These are phyloP conservation scores for Xerocomellus chrysenteron DNA, from an alignment of 768 basidiomycete genomes.

Conservation along the genomic window DNA sequence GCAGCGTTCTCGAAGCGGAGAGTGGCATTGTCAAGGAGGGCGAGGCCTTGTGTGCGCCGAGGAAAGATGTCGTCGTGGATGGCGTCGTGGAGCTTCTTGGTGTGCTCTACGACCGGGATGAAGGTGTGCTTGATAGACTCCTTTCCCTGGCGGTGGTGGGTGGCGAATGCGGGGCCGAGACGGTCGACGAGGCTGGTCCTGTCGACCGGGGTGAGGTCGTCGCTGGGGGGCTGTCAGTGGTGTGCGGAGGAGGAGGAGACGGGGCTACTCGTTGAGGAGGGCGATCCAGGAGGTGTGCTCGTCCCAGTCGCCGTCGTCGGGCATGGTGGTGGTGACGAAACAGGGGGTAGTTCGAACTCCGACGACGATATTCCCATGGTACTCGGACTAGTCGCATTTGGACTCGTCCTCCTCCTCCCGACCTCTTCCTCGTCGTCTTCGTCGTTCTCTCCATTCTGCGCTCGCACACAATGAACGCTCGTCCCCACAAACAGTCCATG, in stretches of 20 bases:
- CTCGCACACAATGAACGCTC: constrained; percentile 56
- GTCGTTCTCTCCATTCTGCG: not conserved
- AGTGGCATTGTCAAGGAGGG: constrained; percentile 54
- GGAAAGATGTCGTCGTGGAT: constrained; percentile 36
- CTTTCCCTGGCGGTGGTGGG: constrained; percentile 30
- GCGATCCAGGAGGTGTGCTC: constrained; percentile 29
- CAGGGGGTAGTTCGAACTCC: constrained; percentile 22
- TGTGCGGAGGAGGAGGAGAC: not conserved
- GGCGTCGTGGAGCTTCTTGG: constrained; percentile 36
- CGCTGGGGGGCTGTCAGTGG: constrained; percentile 25
- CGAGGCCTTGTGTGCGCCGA: constrained; percentile 39
- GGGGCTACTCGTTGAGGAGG: constrained; percentile 27
- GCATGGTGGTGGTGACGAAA: constrained; percentile 1
- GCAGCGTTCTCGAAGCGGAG: constrained; percentile 49
- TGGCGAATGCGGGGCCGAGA: constrained; percentile 39
- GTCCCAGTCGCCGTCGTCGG: constrained; percentile 24
- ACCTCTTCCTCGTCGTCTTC: not conserved
- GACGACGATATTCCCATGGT: constrained; percentile 8
- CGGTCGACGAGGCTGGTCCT: constrained; percentile 47
- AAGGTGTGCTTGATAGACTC: constrained; percentile 34
- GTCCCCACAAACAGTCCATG: constrained; percentile 92
- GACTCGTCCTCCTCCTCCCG: constrained; percentile 13
- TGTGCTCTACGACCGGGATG: constrained; percentile 35
- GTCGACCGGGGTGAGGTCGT: constrained; percentile 40
- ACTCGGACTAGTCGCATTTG: constrained; percentile 3